Evolutionary conservation across 2,329 filamentous ascomycete species (phyloP).

Genomic region (Lecanicillium sp.): DNA sequence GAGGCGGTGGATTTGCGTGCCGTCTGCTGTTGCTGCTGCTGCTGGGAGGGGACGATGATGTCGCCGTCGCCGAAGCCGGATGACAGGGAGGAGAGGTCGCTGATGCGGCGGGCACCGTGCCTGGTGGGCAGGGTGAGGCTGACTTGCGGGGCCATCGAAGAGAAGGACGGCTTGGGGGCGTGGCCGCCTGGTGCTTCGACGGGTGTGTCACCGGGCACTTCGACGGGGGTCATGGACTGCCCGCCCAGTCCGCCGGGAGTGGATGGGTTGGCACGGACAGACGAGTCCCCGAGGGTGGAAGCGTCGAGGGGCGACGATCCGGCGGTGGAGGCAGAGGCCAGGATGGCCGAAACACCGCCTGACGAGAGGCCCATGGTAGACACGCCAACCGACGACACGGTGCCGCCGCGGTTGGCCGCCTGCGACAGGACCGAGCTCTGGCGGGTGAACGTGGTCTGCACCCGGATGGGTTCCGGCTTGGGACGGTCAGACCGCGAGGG

Average conservation of each 20-base stretch:
- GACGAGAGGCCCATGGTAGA: neutral
- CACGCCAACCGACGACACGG: neutral
- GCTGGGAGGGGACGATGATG: constrained; percentile 41
- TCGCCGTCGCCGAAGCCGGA: constrained; percentile 60
- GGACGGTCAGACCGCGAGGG: neutral
- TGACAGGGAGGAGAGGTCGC: constrained; percentile 54
- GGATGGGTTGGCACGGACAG: no score
- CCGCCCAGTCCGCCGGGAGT: no score
- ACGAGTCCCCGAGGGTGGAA: no score
- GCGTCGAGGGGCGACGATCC: neutral
- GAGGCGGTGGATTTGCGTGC: constrained; percentile 12
- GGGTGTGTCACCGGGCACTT: no score
- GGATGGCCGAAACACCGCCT: neutral
- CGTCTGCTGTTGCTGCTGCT: no score
- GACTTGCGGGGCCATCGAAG: constrained; percentile 7
- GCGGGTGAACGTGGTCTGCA: constrained; percentile 2
- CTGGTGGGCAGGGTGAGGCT: constrained; percentile 29
- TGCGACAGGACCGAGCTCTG: neutral
- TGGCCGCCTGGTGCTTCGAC: no score
- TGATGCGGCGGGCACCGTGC: constrained; percentile 35
- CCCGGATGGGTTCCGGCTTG: neutral
- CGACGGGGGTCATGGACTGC: neutral
- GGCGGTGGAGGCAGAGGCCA: no score
- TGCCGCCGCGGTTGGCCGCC: neutral
- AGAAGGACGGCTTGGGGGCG: constrained; percentile 8